Evolutionary conservation across 345 rosid genomes (phyloP).

Genomic region (Psidium friedrichsthalianum): DNA sequence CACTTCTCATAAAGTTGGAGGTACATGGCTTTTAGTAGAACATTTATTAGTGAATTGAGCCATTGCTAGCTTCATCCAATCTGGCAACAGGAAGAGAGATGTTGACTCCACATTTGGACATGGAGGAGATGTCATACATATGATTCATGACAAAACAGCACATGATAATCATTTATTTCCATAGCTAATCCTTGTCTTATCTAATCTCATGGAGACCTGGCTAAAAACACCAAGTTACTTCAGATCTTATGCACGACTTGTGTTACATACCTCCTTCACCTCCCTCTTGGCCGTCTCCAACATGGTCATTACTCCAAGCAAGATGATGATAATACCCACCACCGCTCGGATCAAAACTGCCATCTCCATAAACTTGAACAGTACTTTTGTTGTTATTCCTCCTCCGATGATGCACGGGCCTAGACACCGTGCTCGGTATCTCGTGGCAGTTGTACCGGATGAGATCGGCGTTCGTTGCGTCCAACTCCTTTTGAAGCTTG

Average conservation of each 20-base stretch:
- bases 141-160: not conserved
- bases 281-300: constrained; percentile 4
- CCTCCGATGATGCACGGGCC: constrained; percentile 2
- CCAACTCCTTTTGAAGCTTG: constrained; percentile 41
- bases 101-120: not conserved
- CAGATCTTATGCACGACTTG: not conserved
- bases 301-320: constrained; percentile 7
- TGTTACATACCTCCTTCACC: not conserved
- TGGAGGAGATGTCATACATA: not conserved
- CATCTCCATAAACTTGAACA: constrained; percentile 4
- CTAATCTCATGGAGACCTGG: not conserved
- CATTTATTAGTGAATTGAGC: not conserved
- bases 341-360: constrained; percentile 3
- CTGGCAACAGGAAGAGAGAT: not conserved
- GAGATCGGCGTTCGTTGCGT: constrained; percentile 40
- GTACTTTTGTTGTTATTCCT: not conserved
- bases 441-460: constrained; percentile 19
- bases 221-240: not conserved
- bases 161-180: not conserved
- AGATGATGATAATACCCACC: constrained; percentile 12
- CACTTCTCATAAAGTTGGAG: not conserved
- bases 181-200: not conserved
- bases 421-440: not conserved
- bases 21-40: not conserved
- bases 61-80: not conserved